Percentiles rank a stretch among this genome's conserved stretches.
Conservation (phyloP, 345 rosid genomes). For the Viola odorata region DNA sequence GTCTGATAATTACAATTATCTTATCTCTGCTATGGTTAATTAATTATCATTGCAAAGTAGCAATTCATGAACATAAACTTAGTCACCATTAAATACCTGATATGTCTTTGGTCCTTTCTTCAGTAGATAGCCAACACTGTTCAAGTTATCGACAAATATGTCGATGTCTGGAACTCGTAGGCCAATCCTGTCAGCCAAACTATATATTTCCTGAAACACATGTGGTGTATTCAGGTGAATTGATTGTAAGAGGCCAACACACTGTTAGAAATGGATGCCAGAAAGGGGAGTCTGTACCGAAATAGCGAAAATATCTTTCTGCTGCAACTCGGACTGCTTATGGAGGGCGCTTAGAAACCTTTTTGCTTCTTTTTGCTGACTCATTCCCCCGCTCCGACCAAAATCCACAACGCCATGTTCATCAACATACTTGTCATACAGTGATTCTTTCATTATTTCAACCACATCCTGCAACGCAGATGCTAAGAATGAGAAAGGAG, state of each 20-base stretch:
- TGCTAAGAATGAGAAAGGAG: conserved; percentile 1
- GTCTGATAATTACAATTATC: neutral
- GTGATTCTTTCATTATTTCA: conserved; percentile 95
- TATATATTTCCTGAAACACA: conserved; percentile 74
- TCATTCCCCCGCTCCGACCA: conserved; percentile 94
- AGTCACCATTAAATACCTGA: conserved; percentile 49
- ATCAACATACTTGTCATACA: conserved; percentile 80
- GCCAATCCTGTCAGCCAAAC: conserved; percentile 84
- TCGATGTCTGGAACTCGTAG: conserved; percentile 88
- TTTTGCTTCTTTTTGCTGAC: conserved; percentile 94
- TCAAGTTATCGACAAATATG: conserved; percentile 77
- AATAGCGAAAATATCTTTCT: conserved; percentile 78
- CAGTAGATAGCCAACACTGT: conserved; percentile 75
- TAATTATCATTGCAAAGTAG: neutral
- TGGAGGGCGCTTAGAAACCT: conserved; percentile 84
- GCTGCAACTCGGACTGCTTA: conserved; percentile 80
- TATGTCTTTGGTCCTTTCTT: conserved; percentile 91
- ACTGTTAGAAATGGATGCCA: conserved; percentile 7
- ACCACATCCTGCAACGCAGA: conserved; percentile 72
- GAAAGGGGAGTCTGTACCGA: conserved; percentile 44
- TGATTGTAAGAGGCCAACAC: conserved; percentile 6
- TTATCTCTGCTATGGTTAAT: neutral
- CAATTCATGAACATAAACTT: neutral
- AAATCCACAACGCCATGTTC: conserved; percentile 92
- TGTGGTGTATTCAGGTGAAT: neutral